These are phyloP conservation scores for Knufia petricola DNA, from an alignment of 2,329 filamentous ascomycete genomes.

Conservation along the genomic window DNA sequence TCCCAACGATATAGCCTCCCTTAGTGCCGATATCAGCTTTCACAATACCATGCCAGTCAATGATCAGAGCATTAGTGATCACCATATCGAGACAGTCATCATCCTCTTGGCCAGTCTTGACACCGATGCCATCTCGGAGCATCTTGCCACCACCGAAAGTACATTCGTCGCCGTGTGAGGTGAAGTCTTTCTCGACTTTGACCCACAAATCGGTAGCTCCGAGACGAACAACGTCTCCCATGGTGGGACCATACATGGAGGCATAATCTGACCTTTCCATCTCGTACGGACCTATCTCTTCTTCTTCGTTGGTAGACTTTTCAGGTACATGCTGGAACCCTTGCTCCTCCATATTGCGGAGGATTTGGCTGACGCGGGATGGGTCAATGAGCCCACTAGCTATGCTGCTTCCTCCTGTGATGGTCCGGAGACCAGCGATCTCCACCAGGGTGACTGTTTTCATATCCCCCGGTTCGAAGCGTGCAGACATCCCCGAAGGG, in stretches of 20 bases:
- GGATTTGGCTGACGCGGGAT: slow-evolving; percentile 53
- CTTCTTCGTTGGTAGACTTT: slow-evolving; percentile 47
- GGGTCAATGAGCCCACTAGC: slow-evolving; percentile 63
- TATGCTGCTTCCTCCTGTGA: slow-evolving; percentile 73
- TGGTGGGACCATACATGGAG: slow-evolving; percentile 87
- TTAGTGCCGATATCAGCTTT: slow-evolving; percentile 96
- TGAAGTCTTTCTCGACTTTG: slow-evolving; percentile 76
- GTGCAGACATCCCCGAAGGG: slow-evolving; percentile 77
- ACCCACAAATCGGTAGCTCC: slow-evolving; percentile 84
- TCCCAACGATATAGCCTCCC: slow-evolving; percentile 71
- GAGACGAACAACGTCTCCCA: slow-evolving; percentile 72
- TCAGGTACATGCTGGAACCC: slow-evolving; percentile 72
- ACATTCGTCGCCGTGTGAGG: slow-evolving; percentile 83
- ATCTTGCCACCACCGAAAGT: slow-evolving; percentile 94
- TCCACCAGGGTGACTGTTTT: slow-evolving; percentile 86
- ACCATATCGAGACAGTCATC: slow-evolving; percentile 70
- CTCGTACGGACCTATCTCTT: slow-evolving; percentile 51
- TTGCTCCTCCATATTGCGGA: slow-evolving; percentile 55
- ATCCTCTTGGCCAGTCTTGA: slow-evolving; percentile 68
- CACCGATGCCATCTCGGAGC: slow-evolving; percentile 88
- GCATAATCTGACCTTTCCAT: slow-evolving; percentile 73
- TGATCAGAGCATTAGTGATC: slow-evolving; percentile 77
- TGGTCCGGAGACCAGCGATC: slow-evolving; percentile 70
- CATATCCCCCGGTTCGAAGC: slow-evolving; percentile 87
- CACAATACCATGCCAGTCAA: slow-evolving; percentile 88